Base-by-base conservation (phyloP, 1,139 yeast species). In the Zygosaccharomyces pseudobailii region DNA sequence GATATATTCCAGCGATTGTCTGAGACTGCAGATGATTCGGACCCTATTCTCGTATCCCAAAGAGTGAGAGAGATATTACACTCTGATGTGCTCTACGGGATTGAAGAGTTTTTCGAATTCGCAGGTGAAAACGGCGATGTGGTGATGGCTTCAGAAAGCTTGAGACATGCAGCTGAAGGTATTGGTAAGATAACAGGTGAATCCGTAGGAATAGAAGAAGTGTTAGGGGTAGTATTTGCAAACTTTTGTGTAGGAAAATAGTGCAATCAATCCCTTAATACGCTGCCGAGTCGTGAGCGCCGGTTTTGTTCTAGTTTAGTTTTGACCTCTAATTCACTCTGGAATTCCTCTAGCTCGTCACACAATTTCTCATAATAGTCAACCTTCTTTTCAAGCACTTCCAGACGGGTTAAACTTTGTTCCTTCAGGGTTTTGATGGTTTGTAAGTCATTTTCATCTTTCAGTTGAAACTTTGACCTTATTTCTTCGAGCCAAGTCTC, bases 201-300 rank as follows among this genome's bases (percentile, higher is more conserved):
- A 40, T 79, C 89, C 0, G 81, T 92, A 10, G 96, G 95, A 0
- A 76, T 90, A 0, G 97, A 92, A 59, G 98, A 92, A 61, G 81
- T 94, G 1, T 70, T 94, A 8, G 97, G 94, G 0, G 92, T 87
- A 3, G 95, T 92, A 0, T 92, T 92, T 63, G 82, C 95, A 5
- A 86, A 81, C 54, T 94, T 92, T 63, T 92, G 98, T 66, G 88
- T 92, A 37, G 98, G 98, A 5, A 92, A 92, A 66, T 92, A 71
- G 43, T n/a, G 1, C 5, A 40, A 30, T 48, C 42, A 30, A 31
- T 32, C 23, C 13, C 31, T 36, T 9, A 28, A 30, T 17, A 36
- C 6, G 23, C 34, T 38, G n/a, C 32, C 27, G 22, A 40, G 8
- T 19, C 55, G 44, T 0, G 57, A 47, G 21, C 46, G 43, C 35